These are phyloP conservation scores for Kluyveromyces lactis DNA, from an alignment of 805 yeast species.

Conservation along the genomic window DNA sequence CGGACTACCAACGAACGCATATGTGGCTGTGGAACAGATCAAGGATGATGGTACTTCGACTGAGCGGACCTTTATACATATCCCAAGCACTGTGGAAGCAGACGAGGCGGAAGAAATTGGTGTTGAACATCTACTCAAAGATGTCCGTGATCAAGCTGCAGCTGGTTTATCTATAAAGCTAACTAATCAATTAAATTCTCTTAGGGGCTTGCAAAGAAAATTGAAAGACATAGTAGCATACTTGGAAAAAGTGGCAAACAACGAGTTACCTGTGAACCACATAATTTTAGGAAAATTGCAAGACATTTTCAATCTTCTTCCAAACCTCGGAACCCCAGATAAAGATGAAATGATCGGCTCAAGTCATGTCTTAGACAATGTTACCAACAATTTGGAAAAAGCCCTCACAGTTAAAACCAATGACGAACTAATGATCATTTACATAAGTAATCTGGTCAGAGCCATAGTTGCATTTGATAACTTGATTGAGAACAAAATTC, in stretches of 20 bases:
- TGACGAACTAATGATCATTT: constrained; percentile 91
- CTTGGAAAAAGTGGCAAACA: constrained; percentile 61
- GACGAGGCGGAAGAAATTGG: constrained; percentile 99
- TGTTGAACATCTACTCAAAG: constrained; percentile 91
- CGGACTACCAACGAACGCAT: constrained; percentile 94
- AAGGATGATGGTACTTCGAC: constrained; percentile 93
- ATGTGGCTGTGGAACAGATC: constrained; percentile 87
- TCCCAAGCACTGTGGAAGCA: constrained; percentile 88
- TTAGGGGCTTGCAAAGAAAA: constrained; percentile 77
- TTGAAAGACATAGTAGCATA: constrained; percentile 71
- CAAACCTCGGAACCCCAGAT: constrained; percentile 49
- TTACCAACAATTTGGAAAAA: constrained; percentile 47
- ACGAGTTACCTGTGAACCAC: constrained; percentile 80
- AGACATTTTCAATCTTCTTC: constrained; percentile 87
- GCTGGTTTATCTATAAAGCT: constrained; percentile 82
- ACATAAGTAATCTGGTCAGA: constrained; percentile 81
- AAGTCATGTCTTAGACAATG: constrained; percentile 24
- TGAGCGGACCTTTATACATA: constrained; percentile 85
- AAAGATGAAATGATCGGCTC: constrained; percentile 26
- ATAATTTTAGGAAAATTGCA: constrained; percentile 86
- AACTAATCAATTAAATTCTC: constrained; percentile 81
- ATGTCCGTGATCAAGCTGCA: constrained; percentile 93
- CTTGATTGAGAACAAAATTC: constrained; percentile 89
- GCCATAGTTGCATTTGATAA: constrained; percentile 96
- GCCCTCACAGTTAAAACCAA: constrained; percentile 91